phyloP scores from a whole-genome alignment of 129 eudicot species.

The Pittosporum tobira region DNA sequence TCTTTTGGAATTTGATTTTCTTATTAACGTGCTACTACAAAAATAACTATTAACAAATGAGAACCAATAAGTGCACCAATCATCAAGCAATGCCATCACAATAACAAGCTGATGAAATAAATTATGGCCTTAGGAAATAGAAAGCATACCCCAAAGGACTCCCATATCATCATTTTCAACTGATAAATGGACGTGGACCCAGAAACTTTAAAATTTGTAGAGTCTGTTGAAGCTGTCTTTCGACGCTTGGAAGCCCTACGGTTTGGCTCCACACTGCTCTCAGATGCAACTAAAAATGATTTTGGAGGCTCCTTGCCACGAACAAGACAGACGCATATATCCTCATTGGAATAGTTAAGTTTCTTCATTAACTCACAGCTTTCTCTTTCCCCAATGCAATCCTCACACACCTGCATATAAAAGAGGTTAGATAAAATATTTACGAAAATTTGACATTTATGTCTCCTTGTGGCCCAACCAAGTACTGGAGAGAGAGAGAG shows the following conservation, averaged over 20 bases:
- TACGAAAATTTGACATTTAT: too few relatives aligned
- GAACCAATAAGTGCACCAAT: not conserved
- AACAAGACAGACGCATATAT: constrained; percentile 72
- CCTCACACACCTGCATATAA: constrained; percentile 64
- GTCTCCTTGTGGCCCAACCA: too few relatives aligned
- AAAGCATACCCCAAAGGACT: constrained; percentile 83
- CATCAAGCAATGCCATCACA: not conserved
- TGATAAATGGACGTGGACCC: constrained; percentile 84
- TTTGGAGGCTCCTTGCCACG: constrained; percentile 96
- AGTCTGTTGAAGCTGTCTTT: constrained; percentile 71
- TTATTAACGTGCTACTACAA: not conserved
- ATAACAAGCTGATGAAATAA: not conserved
- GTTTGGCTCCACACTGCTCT: constrained; percentile 55
- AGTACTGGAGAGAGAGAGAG: too few relatives aligned
- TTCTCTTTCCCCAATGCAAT: constrained; percentile 92
- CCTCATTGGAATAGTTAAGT: constrained; percentile 72
- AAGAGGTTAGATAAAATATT: not conserved
- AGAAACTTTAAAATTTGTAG: constrained; percentile 75
- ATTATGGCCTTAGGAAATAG: not conserved
- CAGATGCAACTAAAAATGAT: constrained; percentile 79
- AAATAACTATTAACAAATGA: not conserved
- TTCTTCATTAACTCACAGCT: constrained; percentile 72
- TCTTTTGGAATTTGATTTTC: not conserved
- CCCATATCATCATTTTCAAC: constrained; percentile 99
- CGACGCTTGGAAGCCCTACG: constrained; percentile 93